Evolutionary conservation across 2,329 filamentous ascomycete species (phyloP).

Genomic region (Arthrobotrys entomopaga): DNA sequence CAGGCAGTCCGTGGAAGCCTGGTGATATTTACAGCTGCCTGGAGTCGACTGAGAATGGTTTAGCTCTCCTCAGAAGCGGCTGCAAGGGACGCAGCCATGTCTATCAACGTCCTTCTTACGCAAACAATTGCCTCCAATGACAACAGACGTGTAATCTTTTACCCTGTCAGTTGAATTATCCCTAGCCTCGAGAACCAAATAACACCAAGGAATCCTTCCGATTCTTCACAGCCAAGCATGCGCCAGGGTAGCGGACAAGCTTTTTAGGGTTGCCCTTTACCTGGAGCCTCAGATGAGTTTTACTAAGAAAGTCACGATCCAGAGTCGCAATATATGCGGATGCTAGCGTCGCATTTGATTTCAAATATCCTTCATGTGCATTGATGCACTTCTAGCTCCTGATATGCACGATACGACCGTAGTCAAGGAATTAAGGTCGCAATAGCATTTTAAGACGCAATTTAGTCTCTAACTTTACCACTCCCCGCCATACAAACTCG

Average conservation of each 20-base stretch:
- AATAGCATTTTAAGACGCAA: too few species aligned
- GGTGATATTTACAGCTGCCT: slow-evolving; percentile 54
- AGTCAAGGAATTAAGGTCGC: too few species aligned
- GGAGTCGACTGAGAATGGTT: slow-evolving; percentile 31
- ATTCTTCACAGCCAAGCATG: background rate
- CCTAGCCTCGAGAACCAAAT: too few species aligned
- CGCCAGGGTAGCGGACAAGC: slow-evolving; percentile 19
- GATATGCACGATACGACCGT: too few species aligned
- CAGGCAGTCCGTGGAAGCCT: slow-evolving; percentile 47
- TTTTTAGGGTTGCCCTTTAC: slow-evolving; percentile 6
- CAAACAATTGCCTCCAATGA: slow-evolving; percentile 11
- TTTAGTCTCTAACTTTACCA: too few species aligned
- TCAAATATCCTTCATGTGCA: background rate
- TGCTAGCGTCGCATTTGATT: slow-evolving; percentile 9
- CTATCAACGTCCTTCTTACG: slow-evolving; percentile 31
- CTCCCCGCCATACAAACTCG: too few species aligned
- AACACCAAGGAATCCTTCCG: background rate
- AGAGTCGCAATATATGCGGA: slow-evolving; percentile 13
- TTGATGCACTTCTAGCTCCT: too few species aligned
- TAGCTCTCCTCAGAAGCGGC: slow-evolving; percentile 29
- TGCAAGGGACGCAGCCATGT: slow-evolving; percentile 37
- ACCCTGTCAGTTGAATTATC: slow-evolving; percentile 9
- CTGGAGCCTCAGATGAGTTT: too few species aligned
- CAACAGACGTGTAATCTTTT: background rate
- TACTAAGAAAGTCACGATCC: background rate